These are phyloP conservation scores for Rachicladosporium sp. DNA, from an alignment of 2,329 filamentous ascomycete genomes.

Conservation along the genomic window DNA sequence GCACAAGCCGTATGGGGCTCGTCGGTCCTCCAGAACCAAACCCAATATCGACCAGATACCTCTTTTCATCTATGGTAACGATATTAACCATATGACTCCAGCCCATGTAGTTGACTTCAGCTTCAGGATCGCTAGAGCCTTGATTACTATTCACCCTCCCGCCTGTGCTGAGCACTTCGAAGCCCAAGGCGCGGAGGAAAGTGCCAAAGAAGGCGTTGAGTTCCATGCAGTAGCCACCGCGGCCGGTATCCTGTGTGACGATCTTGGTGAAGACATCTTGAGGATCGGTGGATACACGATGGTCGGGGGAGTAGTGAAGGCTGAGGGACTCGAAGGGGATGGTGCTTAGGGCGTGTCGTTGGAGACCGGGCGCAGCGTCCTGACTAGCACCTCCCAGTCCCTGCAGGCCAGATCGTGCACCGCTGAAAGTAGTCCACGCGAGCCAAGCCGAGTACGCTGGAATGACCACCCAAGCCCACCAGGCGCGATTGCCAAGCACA, in stretches of 20 bases:
- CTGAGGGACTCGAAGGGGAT: slow-evolving; percentile 46
- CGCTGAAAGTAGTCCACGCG: slow-evolving; percentile 34
- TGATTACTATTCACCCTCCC: slow-evolving; percentile 23
- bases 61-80: slow-evolving; percentile 34
- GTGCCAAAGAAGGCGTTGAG: slow-evolving; percentile 41
- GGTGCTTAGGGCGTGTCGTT: slow-evolving; percentile 23
- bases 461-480: slow-evolving; percentile 48
- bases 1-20: slow-evolving; percentile 43
- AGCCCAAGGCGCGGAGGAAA: slow-evolving; percentile 41
- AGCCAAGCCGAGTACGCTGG: slow-evolving; percentile 35
- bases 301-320: slow-evolving; percentile 41
- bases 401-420: slow-evolving; percentile 30
- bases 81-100: slow-evolving; percentile 33
- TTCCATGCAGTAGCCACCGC: slow-evolving; percentile 52
- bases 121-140: slow-evolving; percentile 2
- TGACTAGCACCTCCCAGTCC: slow-evolving; percentile 25
- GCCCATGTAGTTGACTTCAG: slow-evolving; percentile 5
- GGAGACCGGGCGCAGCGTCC: slow-evolving; percentile 12
- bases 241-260: slow-evolving; percentile 25
- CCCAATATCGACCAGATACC: slow-evolving; percentile 49
- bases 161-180: slow-evolving; percentile 28
- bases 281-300: slow-evolving; percentile 37
- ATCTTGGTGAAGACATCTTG: slow-evolving; percentile 42
- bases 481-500: slow-evolving; percentile 68
- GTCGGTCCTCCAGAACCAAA: slow-evolving; percentile 53